These are phyloP conservation scores for Westerdykella ornata DNA, from an alignment of 2,329 filamentous ascomycete species.

Conservation along the genomic window DNA sequence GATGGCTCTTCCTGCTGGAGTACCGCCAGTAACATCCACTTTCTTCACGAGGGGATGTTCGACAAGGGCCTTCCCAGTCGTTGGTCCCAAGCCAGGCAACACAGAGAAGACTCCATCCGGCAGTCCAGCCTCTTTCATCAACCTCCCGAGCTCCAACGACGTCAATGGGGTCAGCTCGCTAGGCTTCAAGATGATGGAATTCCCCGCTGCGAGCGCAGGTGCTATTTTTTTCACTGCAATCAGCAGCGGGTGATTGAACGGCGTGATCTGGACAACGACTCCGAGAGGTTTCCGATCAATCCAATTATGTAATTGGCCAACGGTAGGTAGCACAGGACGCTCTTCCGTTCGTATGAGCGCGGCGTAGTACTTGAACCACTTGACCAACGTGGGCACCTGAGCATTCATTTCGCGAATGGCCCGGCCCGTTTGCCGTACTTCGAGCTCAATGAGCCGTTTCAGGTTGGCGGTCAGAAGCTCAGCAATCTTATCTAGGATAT, in stretches of 20 bases:
- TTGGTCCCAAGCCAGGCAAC: conserved; percentile 27
- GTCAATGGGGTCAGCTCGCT: conserved; percentile 36
- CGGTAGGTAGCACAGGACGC: conserved; percentile 58
- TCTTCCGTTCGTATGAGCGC: conserved; percentile 61
- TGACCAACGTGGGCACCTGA: conserved; percentile 58
- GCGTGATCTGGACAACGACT: conserved; percentile 36
- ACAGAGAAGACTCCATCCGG: conserved; percentile 36
- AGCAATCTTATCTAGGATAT: conserved; percentile 56
- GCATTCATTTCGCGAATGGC: conserved; percentile 64
- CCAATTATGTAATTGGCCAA: conserved; percentile 47
- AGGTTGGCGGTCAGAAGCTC: conserved; percentile 49
- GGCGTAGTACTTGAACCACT: conserved; percentile 68
- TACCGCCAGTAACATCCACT: conserved; percentile 37
- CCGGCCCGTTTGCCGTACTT: conserved; percentile 62
- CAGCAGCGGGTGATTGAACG: conserved; percentile 37
- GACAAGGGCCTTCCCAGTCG: conserved; percentile 33
- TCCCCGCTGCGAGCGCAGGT: conserved; percentile 33
- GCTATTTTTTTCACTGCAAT: conserved; percentile 40
- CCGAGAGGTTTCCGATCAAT: conserved; percentile 36
- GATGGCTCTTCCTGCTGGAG: conserved; percentile 32
- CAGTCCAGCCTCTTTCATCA: conserved; percentile 34
- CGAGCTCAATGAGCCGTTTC: conserved; percentile 53
- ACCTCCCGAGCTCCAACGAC: conserved; percentile 31
- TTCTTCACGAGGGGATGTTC: conserved; percentile 33
- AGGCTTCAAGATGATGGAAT: conserved; percentile 34